Conservation (phyloP, 2,329 filamentous ascomycete genomes). For the Pyrenochaeta sp. region DNA sequence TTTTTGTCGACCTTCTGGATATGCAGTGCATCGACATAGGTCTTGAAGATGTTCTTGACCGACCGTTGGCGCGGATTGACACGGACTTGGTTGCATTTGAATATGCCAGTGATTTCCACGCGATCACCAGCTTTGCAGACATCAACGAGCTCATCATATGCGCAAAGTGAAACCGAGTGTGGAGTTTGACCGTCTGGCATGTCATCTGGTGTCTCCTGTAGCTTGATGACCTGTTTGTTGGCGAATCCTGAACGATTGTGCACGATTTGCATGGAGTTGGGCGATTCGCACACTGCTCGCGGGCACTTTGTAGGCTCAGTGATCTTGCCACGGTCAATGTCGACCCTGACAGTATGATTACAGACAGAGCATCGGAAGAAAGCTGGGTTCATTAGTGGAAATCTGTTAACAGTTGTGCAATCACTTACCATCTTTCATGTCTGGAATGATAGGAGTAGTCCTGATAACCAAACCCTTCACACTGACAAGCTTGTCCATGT, state of each 20-base stretch:
- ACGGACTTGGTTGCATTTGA: conserved; percentile 91
- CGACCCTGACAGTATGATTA: conserved; percentile 87
- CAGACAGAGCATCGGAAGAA: conserved; percentile 97
- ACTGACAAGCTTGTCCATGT: conserved; percentile 95
- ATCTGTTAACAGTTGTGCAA: not conserved
- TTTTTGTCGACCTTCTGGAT: conserved; percentile 97
- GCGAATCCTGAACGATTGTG: conserved; percentile 95
- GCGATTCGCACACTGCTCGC: conserved; percentile 77
- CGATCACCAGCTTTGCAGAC: conserved; percentile 98
- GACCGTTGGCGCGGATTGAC: conserved; percentile 92
- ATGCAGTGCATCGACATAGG: conserved; percentile 93
- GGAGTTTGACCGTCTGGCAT: conserved; percentile 96
- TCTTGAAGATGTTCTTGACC: conserved; percentile 97
- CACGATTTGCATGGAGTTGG: conserved; percentile 97
- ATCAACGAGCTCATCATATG: conserved; percentile 96
- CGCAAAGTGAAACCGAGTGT: conserved; percentile 94
- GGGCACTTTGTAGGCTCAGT: conserved; percentile 92
- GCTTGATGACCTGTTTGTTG: conserved; percentile 98
- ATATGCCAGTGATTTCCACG: conserved; percentile 94
- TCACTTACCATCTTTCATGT: conserved; percentile 87
- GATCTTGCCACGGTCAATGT: conserved; percentile 95
- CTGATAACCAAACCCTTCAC: conserved; percentile 97
- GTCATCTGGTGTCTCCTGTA: conserved; percentile 95
- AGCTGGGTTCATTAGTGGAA: conserved; percentile 57
- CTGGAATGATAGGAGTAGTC: conserved; percentile 93